Evolutionary conservation across 495 filamentous ascomycete species (phyloP).

Genomic region (Penicillium ochrochloron): DNA sequence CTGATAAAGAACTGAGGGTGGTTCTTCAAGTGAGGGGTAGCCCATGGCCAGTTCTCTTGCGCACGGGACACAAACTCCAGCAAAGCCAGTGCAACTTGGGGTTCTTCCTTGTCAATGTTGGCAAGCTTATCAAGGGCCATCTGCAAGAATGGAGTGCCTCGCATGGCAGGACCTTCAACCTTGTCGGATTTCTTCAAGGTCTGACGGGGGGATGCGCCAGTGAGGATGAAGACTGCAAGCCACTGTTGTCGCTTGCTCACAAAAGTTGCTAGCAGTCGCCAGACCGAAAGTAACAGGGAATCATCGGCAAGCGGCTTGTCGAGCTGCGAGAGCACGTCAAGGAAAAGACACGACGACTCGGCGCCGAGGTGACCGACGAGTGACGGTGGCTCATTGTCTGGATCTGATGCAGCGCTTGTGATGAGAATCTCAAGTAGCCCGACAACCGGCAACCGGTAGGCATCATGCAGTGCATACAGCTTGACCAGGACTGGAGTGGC

Average conservation of each 20-base stretch:
- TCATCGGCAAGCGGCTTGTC: conserved; percentile 72
- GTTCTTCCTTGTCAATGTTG: conserved; percentile 64
- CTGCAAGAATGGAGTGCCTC: conserved; percentile 67
- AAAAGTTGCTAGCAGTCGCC: conserved; percentile 85
- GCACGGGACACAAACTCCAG: conserved; percentile 84
- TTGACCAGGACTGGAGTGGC: conserved; percentile 73
- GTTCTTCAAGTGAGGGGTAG: conserved; percentile 73
- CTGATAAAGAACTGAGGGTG: conserved; percentile 72
- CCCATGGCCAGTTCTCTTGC: conserved; percentile 93
- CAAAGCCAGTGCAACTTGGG: conserved; percentile 68
- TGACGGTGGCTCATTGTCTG: conserved; percentile 77
- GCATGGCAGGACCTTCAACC: conserved; percentile 41
- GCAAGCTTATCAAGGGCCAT: conserved; percentile 77
- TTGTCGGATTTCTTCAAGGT: conserved; percentile 61
- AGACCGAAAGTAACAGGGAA: conserved; percentile 66
- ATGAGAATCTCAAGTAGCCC: conserved; percentile 76
- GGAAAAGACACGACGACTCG: conserved; percentile 79
- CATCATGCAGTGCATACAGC: conserved; percentile 72
- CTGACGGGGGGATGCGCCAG: conserved; percentile 80
- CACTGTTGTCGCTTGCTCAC: conserved; percentile 92
- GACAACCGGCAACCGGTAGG: conserved; percentile 66
- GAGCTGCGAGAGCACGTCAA: conserved; percentile 76
- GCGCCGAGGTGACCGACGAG: conserved; percentile 85
- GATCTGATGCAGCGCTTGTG: conserved; percentile 61
- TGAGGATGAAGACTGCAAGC: conserved; percentile 90